These are phyloP conservation scores for Phytophthora meadii DNA, from an alignment of 352 stramenopile species.

Conservation along the genomic window DNA sequence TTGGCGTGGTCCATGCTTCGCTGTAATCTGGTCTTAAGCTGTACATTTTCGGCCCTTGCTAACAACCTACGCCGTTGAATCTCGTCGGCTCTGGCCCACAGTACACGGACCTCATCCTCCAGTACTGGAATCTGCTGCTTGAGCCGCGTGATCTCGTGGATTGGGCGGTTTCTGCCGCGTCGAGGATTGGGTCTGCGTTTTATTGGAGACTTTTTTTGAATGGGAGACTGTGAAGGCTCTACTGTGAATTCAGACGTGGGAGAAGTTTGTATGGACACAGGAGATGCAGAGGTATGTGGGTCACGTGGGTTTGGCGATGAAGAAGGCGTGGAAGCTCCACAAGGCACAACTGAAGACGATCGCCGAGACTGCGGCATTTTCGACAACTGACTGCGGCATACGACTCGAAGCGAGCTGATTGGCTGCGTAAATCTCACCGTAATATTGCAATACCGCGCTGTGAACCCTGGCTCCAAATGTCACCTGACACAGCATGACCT, in stretches of 20 bases:
- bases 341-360: not conserved
- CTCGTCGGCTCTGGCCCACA: constrained; percentile 10
- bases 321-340: constrained; percentile 1
- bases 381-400: not conserved
- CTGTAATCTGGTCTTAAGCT: constrained; percentile 12
- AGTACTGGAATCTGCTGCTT: constrained; percentile 20
- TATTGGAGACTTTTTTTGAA: constrained; percentile 2
- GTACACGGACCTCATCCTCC: constrained; percentile 8
- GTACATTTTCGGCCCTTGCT: constrained; percentile 6
- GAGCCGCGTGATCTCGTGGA: constrained; percentile 19
- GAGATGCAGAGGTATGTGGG: not conserved
- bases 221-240: constrained; percentile 14
- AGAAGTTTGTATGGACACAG: not conserved
- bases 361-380: not conserved
- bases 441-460: too few relatives aligned
- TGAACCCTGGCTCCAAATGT: too few relatives aligned
- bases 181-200: constrained; percentile 12
- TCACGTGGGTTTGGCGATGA: not conserved
- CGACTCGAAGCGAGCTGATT: too few relatives aligned
- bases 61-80: not conserved
- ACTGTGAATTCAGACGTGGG: not conserved
- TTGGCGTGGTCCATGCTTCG: constrained; percentile 4
- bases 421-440: too few relatives aligned
- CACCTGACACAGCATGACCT: too few relatives aligned
- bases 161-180: constrained; percentile 12